Evolutionary conservation across 2,329 filamentous ascomycete genomes (phyloP).

Genomic region (Fusarium sp.): DNA sequence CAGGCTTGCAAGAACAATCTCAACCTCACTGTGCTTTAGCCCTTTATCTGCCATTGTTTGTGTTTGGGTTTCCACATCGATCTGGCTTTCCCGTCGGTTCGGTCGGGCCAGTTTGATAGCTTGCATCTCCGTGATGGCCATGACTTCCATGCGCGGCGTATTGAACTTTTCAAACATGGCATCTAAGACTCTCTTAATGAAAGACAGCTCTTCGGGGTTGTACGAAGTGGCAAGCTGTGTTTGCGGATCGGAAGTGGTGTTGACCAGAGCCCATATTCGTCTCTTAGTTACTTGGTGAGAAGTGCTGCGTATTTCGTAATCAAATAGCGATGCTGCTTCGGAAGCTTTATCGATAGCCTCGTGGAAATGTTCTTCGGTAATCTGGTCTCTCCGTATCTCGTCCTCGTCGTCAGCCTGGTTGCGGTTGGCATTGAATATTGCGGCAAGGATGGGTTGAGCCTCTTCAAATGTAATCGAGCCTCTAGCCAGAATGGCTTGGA

Average conservation of each 20-base stretch:
- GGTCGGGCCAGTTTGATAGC: constrained; percentile 77
- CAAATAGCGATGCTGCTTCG: constrained; percentile 79
- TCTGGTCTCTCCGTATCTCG: constrained; percentile 66
- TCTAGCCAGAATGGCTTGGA: constrained; percentile 87
- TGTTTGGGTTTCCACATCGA: constrained; percentile 50
- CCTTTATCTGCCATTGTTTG: constrained; percentile 61
- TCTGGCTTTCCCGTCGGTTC: constrained; percentile 53
- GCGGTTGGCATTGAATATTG: constrained; percentile 73
- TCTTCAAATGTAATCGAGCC: constrained; percentile 82
- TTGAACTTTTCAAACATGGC: constrained; percentile 94
- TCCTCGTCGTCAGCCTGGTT: constrained; percentile 43
- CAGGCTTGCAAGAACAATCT: constrained; percentile 76
- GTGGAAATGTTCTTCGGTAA: constrained; percentile 76
- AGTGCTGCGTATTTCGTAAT: constrained; percentile 85
- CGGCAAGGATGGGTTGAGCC: constrained; percentile 78
- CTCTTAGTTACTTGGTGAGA: constrained; percentile 75
- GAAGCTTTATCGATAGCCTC: constrained; percentile 78
- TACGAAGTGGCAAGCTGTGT: constrained; percentile 89
- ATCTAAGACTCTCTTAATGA: constrained; percentile 88
- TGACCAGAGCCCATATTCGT: constrained; percentile 86
- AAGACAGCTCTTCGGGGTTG: constrained; percentile 86
- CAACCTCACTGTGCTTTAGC: constrained; percentile 82
- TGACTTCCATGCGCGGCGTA: constrained; percentile 79
- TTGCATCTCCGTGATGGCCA: constrained; percentile 84
- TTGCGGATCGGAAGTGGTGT: constrained; percentile 84